Evolutionary conservation across 345 rosid species (phyloP), one percentile per base, ranked within the genome.

Genomic region (Eutrema japonicum): DNA sequence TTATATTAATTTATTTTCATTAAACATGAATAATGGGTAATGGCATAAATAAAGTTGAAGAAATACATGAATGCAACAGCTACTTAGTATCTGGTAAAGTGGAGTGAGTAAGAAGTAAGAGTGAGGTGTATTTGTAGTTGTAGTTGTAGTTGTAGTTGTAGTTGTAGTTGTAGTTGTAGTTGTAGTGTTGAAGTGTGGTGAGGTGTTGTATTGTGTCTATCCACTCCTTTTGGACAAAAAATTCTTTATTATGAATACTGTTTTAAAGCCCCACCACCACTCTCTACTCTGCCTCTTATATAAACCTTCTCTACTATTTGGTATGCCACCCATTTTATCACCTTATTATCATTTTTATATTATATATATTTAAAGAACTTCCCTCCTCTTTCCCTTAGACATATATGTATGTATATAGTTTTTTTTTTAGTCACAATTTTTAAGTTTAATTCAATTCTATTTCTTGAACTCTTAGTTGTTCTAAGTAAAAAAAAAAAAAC

Each of bases 101-200:
- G 85, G 86, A 83, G 85, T 80, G 84, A 84, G 86, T 82, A 52
- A 70, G 79, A 80, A 85, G 88, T 70, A 71, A 71, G 76, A 77
- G 80, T 76, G 71, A 69, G 79, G 63, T 64, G 79, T 70, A 71
- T 68, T 71, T 68, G 78, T 12, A 35, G 64, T 51, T 22, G 26
- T 22, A 22, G 26, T 22, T 55, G 61, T 1, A 67, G 53, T 63
- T 16, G 16, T 16, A 16, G 16, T 16, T 16, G 16, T 16, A 16
- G 16, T 71, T 68, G 78, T 12, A 35, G 64, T 51, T 22, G 26
- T 22, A 22, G 26, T 22, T 55, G 61, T 1, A 67, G 53, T 63
- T 16, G 16, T 16, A 16, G 16, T 16, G 70, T 70, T 61, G 50
- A 59, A 67, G 57, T 76, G 78, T 66, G 38, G 69, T 74, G 65